phyloP scores from a whole-genome alignment of 208 protist genomes.

The Naegleria fowleri region DNA sequence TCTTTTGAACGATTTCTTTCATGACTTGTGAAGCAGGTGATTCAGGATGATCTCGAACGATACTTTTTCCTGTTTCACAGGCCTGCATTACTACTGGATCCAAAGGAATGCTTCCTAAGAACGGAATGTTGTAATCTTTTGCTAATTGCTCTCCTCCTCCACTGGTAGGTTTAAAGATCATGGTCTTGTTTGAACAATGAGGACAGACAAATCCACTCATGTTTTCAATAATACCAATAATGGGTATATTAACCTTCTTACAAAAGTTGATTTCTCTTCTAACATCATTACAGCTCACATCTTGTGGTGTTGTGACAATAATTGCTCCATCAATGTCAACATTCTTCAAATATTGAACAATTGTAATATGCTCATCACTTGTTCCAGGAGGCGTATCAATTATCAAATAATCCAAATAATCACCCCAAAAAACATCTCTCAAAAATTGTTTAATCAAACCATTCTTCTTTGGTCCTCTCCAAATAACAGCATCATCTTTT shows the following conservation, averaged over 20 bases:
- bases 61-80: constrained; percentile 67
- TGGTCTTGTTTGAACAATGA: constrained; percentile 76
- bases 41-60: not conserved
- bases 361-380: constrained; percentile 98
- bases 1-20: constrained; percentile 4
- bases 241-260: constrained; percentile 51
- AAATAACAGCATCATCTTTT: constrained; percentile 96
- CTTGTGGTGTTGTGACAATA: constrained; percentile 51
- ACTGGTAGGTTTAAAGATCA: constrained; percentile 76
- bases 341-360: constrained; percentile 78
- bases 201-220: constrained; percentile 83
- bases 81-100: constrained; percentile 78
- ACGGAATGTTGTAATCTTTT: constrained; percentile 65
- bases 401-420: constrained; percentile 91
- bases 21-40: constrained; percentile 11
- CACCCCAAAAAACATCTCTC: constrained; percentile 94
- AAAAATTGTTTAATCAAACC: constrained; percentile 98
- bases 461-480: constrained; percentile 94
- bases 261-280: constrained; percentile 82
- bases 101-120: constrained; percentile 73
- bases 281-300: constrained; percentile 77
- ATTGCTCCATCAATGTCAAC: constrained; percentile 47
- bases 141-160: constrained; percentile 56
- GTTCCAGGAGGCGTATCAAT: constrained; percentile 99
- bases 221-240: constrained; percentile 82